Evolutionary conservation across 208 protist species (phyloP), one percentile per base, ranked within the genome.

Genomic region (Leishmania turanica): DNA sequence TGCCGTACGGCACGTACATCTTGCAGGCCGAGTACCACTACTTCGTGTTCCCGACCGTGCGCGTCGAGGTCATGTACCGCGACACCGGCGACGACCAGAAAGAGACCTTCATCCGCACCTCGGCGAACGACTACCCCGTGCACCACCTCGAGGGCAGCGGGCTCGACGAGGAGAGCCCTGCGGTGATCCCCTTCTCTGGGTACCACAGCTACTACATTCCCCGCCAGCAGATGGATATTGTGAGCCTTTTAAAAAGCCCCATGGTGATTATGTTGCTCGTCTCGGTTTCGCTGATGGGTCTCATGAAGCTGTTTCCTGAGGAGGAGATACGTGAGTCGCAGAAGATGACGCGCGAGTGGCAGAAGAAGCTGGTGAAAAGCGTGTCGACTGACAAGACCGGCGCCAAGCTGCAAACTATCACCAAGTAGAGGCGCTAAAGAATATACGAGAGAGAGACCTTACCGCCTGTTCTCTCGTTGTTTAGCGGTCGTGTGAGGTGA

Each of bases 191-290:
- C 15, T 51, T 87, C 3, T 72, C 71, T 0, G 89, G 77, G 6
- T 56, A 89, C 27, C 91, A 95, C 83, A 54, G 45, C 19, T 97
- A 96, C 85, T 96, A 92, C 80, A 81, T 96, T 27, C 94, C 94
- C 2, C 91, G 92, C 19, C 88, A 95, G 82, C 66, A 96, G 88
- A 95, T 95, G 86, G 88, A 81, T 69, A 53, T 95, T 42, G 82
- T 76, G 84, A 79, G 76, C 37, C 49, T 97, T 47, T 75, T 97
- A 27, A 95, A 89, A 79, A 97, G 90, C 83, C 94, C 94, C 5
- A 93, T 96, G 89, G 87, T 97, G 51, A 27, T 97, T 54, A 95
- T 97, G 88, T 88, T 97, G 90, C 31, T 95, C 62, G 60, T 97
- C 37, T 90, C 87, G 13, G 84, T 89, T 64, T 80, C 54, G 27